These are phyloP conservation scores for Lycium ferocissimum DNA, from an alignment of 257 asterid species.

Conservation along the genomic window DNA sequence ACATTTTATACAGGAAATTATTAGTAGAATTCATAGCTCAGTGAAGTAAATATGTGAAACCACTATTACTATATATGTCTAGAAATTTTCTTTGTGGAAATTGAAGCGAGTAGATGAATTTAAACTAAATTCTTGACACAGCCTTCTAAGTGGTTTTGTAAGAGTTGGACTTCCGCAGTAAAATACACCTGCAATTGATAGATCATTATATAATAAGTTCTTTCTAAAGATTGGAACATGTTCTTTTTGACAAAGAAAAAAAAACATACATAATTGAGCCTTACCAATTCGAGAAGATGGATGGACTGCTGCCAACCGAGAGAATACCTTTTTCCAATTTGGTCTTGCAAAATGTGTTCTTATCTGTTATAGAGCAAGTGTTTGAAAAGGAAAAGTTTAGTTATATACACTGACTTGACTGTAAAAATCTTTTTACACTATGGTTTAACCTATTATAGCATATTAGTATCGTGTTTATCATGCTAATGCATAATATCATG, in stretches of 20 bases:
- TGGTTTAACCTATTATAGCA: background rate
- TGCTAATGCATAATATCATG: no score
- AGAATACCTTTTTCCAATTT: constrained; percentile 86
- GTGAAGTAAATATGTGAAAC: background rate
- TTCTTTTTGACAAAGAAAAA: background rate
- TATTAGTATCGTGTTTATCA: no score
- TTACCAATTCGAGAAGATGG: constrained; percentile 75
- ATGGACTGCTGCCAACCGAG: constrained; percentile 58
- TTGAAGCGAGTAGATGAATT: constrained; percentile 73
- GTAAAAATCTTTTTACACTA: background rate
- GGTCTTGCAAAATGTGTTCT: constrained; percentile 95
- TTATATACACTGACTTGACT: background rate
- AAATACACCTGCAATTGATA: constrained; percentile 69
- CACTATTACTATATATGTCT: constrained; percentile 36
- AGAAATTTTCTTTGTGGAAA: constrained; percentile 97
- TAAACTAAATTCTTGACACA: constrained; percentile 76
- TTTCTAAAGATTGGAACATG: background rate
- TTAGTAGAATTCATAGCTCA: background rate
- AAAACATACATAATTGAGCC: background rate
- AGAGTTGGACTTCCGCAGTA: constrained; percentile 84
- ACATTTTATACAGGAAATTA: background rate
- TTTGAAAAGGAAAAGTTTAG: background rate
- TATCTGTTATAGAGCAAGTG: constrained; percentile 49
- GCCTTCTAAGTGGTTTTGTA: constrained; percentile 56
- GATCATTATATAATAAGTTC: background rate